These are phyloP conservation scores for Choanephora cucurbitarum DNA, from an alignment of 371 early-diverging fungal species.

Conservation along the genomic window DNA sequence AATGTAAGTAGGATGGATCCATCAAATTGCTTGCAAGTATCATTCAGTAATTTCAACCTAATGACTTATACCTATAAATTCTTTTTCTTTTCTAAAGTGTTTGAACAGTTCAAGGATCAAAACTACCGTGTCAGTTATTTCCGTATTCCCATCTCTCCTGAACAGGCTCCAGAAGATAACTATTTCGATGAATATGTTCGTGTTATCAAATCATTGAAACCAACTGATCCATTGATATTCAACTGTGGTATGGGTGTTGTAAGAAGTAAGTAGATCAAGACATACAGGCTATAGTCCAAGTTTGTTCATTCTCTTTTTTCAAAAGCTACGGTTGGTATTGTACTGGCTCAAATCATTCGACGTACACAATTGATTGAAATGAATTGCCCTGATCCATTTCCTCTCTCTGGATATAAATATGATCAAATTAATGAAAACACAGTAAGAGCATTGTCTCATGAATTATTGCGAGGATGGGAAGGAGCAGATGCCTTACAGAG, in stretches of 20 bases:
- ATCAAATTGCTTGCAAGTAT: no score
- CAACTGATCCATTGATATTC: slow-evolving; percentile 59
- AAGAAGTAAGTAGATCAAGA: slow-evolving; percentile 51
- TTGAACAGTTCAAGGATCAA: slow-evolving; percentile 41
- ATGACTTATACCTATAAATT: no score
- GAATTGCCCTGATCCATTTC: slow-evolving; percentile 48
- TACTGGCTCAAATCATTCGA: slow-evolving; percentile 59
- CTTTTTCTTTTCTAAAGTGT: no score
- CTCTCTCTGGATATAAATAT: slow-evolving; percentile 35
- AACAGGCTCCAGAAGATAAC: slow-evolving; percentile 67
- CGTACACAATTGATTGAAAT: slow-evolving; percentile 46
- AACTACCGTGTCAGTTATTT: slow-evolving; percentile 56
- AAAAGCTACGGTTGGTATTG: slow-evolving; percentile 65
- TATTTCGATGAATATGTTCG: slow-evolving; percentile 69
- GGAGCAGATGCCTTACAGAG: slow-evolving; percentile 40
- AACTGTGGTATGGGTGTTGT: slow-evolving; percentile 80
- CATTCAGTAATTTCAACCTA: no score
- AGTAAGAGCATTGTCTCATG: slow-evolving; percentile 21
- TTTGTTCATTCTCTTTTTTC: neutral
- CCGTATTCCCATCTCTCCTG: slow-evolving; percentile 67
- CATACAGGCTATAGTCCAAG: no score
- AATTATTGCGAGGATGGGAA: slow-evolving; percentile 33
- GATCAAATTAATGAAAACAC: slow-evolving; percentile 9
- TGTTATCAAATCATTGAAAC: slow-evolving; percentile 40
- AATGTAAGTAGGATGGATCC: no score